Evolutionary conservation across 2,329 filamentous ascomycete species (phyloP), one percentile per base, ranked within the genome.

Genomic region (Fusarium setosum): DNA sequence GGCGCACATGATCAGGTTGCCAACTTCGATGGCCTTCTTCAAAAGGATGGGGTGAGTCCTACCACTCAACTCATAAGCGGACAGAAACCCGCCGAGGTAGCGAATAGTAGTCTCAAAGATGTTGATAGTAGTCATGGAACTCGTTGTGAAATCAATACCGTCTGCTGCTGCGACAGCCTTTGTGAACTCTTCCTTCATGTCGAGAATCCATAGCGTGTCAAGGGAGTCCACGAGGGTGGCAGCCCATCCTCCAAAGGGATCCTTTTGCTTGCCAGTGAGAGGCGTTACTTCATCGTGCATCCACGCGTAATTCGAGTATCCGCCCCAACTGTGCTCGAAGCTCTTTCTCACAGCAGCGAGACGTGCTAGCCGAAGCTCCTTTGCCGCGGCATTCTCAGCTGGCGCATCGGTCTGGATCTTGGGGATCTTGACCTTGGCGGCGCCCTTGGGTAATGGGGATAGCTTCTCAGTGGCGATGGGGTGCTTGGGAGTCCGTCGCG

Each of bases 151-250:
- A 71, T 90, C 86, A 59, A 92, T 86, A 61, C 70, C 69, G 50
- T 83, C 77, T 13, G 87, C 83, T 4, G 85, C 86, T 51, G 82
- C 77, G 6, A 88, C 86, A 8, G 89, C 89, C 61, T 85, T 81
- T 26, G 85, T 82, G 68, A 92, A 92, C 57, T 92, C 89, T 2
- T 84, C 80, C 68, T 84, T 83, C 74, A 91, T 72, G 6, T 83
- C 89, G 85, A 92, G 87, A 59, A 92, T 89, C 88, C 88, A 92
- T 12, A 92, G 76, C 17, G 87, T 88, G 72, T 92, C 90, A 52
- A 90, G 80, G 9, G 85, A 79, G 72, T 90, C 88, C 31, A 90
- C 86, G 63, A 90, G 75, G 4, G 88, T 90, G 3, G 88, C 88
- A 20, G 84, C 86, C 88, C 88, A 90, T 15, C 88, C 88, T 21